Conservation (phyloP, 495 filamentous ascomycete species). For the Tuber borchii region DNA sequence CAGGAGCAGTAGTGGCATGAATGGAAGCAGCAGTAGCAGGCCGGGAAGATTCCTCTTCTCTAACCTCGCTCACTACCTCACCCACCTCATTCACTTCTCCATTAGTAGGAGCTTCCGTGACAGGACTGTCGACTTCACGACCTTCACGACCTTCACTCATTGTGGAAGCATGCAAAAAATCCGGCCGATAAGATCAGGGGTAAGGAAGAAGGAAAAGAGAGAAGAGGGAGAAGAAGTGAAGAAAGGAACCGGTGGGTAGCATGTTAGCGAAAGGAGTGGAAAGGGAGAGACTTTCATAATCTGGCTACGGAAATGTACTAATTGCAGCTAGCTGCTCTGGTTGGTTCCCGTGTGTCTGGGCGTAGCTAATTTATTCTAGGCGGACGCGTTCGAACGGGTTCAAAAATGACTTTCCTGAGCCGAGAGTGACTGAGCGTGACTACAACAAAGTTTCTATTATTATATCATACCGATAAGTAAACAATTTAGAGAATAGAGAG, state of each 20-base stretch:
- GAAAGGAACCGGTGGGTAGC: background rate
- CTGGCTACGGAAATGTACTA: background rate
- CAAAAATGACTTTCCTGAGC: background rate
- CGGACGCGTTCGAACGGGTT: background rate
- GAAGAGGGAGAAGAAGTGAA: background rate
- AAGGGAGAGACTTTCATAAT: background rate
- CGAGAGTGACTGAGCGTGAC: background rate
- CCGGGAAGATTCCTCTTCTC: background rate
- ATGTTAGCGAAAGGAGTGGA: background rate
- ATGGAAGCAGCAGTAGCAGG: background rate
- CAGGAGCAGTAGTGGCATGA: background rate
- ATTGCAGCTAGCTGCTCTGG: background rate
- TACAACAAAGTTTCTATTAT: background rate
- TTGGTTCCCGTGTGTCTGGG: background rate
- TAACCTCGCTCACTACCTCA: background rate
- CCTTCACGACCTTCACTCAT: constrained; percentile 5
- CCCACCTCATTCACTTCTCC: background rate
- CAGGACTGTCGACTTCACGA: constrained; percentile 1
- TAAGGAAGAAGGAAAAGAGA: background rate
- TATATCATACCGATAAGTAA: background rate
- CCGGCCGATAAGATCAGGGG: background rate
- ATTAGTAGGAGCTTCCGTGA: constrained; percentile 1
- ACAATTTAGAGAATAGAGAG: background rate
- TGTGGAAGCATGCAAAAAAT: background rate
- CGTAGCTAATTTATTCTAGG: background rate